Percentiles rank a stretch among this genome's conserved stretches.
Evolutionary conservation across 2,329 filamentous ascomycete species (phyloP).

Genomic region (Pyrenophora seminiperda): DNA sequence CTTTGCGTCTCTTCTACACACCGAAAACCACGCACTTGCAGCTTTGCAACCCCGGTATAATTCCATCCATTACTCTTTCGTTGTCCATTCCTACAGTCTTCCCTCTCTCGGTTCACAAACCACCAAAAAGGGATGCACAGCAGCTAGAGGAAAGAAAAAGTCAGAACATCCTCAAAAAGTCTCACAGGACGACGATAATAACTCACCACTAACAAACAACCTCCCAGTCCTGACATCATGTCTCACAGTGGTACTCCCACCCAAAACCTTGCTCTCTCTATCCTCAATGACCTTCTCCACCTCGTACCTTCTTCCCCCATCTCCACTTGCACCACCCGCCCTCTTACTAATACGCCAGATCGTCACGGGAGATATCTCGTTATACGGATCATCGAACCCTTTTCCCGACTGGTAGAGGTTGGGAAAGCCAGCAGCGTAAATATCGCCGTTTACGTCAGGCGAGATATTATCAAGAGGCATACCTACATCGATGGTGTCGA

Average conservation of each 20-base stretch:
- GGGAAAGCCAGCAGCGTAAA: slow-evolving; percentile 34
- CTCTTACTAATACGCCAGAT: slow-evolving; percentile 30
- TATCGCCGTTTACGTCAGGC: slow-evolving; percentile 31
- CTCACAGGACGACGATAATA: not conserved
- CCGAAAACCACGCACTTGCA: too few species aligned
- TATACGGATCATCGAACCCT: slow-evolving; percentile 23
- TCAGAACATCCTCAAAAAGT: too few species aligned
- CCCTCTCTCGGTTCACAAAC: slow-evolving; percentile 15
- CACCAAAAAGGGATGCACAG: slow-evolving; percentile 13
- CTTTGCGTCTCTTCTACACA: too few species aligned
- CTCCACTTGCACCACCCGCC: slow-evolving; percentile 1
- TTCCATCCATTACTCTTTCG: too few species aligned
- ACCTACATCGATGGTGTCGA: slow-evolving; percentile 30
- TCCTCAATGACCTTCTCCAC: slow-evolving; percentile 39
- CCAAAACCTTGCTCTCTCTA: slow-evolving; percentile 25
- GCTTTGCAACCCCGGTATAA: too few species aligned
- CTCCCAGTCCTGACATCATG: slow-evolving; percentile 36
- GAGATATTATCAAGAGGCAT: slow-evolving; percentile 40
- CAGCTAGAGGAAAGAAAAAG: not conserved
- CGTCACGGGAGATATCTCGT: slow-evolving; percentile 19
- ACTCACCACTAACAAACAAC: slow-evolving; percentile 34
- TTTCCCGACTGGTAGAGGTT: slow-evolving; percentile 12
- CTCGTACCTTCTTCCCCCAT: slow-evolving; percentile 15
- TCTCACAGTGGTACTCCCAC: slow-evolving; percentile 30
- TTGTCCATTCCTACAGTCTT: too few species aligned